phyloP scores from a whole-genome alignment of 805 yeast species.

The Kockiozyma suomiensis region DNA sequence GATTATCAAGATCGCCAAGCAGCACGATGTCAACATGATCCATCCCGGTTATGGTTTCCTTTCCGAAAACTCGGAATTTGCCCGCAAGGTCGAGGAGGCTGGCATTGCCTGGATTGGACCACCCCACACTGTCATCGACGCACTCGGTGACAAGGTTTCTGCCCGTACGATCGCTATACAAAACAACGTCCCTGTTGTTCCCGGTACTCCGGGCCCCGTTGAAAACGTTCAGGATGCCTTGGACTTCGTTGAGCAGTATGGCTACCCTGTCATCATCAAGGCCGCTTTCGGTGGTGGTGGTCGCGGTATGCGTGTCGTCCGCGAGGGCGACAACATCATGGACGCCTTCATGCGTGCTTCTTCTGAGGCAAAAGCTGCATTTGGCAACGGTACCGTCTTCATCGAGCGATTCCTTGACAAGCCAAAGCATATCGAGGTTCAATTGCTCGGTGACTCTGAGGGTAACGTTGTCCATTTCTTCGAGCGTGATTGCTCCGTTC shows the following conservation, averaged over 20 bases:
- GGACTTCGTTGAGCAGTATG: conserved; percentile 78
- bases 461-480: conserved; percentile 95
- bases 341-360: conserved; percentile 94
- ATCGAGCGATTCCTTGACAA: conserved; percentile 92
- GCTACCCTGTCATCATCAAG: conserved; percentile 94
- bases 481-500: conserved; percentile 99
- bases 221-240: conserved; percentile 75
- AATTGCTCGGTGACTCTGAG: conserved; percentile 86
- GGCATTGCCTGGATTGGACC: conserved; percentile 99
- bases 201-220: conserved; percentile 98
- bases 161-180: conserved; percentile 85
- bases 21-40: conserved; percentile 78
- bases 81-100: conserved; percentile 82
- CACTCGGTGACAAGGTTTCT: conserved; percentile 95
- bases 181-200: conserved; percentile 89
- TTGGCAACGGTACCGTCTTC: conserved; percentile 98
- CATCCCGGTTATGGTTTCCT: conserved; percentile 93
- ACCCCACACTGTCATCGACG: conserved; percentile 78
- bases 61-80: conserved; percentile 91
- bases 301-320: conserved; percentile 98
- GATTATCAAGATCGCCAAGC: conserved; percentile 80
- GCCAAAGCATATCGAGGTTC: conserved; percentile 98
- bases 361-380: conserved; percentile 92
- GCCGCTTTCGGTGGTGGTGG: conserved; percentile 99
- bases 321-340: conserved; percentile 89